Evolutionary conservation across 2,329 filamentous ascomycete genomes (phyloP).

Genomic region (Zelopaecilomyces penicillatus): DNA sequence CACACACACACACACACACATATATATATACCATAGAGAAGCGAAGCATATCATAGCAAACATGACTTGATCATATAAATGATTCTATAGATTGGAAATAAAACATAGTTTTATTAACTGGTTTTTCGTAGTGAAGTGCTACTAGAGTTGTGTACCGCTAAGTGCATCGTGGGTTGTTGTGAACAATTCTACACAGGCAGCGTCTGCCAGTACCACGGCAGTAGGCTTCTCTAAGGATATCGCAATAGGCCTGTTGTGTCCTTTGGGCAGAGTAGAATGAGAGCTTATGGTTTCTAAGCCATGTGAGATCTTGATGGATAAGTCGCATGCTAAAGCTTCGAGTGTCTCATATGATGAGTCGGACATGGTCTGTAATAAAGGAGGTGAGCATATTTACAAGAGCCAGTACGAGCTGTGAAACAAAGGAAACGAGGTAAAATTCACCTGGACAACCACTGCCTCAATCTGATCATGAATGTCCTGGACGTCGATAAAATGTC

Average conservation of each 20-base stretch:
- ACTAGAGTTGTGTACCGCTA: background rate
- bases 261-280: slow-evolving; percentile 5
- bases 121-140: too few relatives aligned
- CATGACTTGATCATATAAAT: too few relatives aligned
- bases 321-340: slow-evolving; percentile 48
- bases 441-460: slow-evolving; percentile 51
- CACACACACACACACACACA: too few relatives aligned
- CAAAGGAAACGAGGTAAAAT: slow-evolving; percentile 13
- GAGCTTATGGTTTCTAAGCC: slow-evolving; percentile 24
- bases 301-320: slow-evolving; percentile 37
- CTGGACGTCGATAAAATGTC: slow-evolving; percentile 34
- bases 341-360: slow-evolving; percentile 54
- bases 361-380: slow-evolving; percentile 37
- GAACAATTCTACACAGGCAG: slow-evolving; percentile 53
- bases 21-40: too few relatives aligned
- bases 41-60: too few relatives aligned
- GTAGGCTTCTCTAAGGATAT: slow-evolving; percentile 64
- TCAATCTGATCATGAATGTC: slow-evolving; percentile 53
- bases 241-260: slow-evolving; percentile 41
- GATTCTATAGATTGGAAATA: too few relatives aligned
- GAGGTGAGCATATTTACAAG: background rate
- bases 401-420: too few relatives aligned
- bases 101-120: too few relatives aligned
- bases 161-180: slow-evolving; percentile 19
- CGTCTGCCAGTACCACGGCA: slow-evolving; percentile 64